Evolutionary conservation across 257 asterid species (phyloP), one percentile per base, ranked within the genome.

Genomic region (Nicotiana obtusifolia): DNA sequence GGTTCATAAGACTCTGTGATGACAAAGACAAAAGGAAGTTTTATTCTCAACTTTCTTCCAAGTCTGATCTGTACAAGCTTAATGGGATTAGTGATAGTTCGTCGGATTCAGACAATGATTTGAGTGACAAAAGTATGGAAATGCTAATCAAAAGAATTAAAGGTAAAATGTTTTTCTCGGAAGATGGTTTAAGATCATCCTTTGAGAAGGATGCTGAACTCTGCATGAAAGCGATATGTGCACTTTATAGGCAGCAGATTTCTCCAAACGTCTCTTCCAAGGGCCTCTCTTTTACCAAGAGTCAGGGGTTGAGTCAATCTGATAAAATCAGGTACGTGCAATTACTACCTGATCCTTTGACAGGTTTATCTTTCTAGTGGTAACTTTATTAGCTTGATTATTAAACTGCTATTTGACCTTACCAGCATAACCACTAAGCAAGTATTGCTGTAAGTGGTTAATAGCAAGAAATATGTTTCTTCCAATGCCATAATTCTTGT

Each of bases 221-320:
- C 81, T 80, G 84, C 81, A 52, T 83, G 88, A 80, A 77, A 22
- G 89, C 82, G 2, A 84, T 86, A 3, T 88, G 88, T 57, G 85
- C 86, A 73, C 87, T 88, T 56, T 83, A 88, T 65, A 64, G 88
- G 77, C 77, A 71, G 54, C 71, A 83, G 15, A 26, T 76, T 62
- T 61, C 60, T 53, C 79, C 81, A 5, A 66, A 49, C 37, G 68
- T 77, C 77, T 71, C 83, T 20, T 31, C 75, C 64, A n/a, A 2
- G 10, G 30, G 47, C 49, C 76, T 77, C n/a, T 37, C 20, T 28
- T 19, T 54, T 31, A 26, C 80, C 61, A 22, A 30, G 3, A 35
- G 31, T 20, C 75, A 33, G 81, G 83, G 44, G 41, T 75, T 81
- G 28, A 60, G 80, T 76, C 84, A 44, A 31, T 47, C 24, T 26